Percentiles rank a stretch among this genome's conserved stretches.
These are phyloP conservation scores for Stemphylium beticola DNA, from an alignment of 2,329 filamentous ascomycete species.

Conservation along the genomic window DNA sequence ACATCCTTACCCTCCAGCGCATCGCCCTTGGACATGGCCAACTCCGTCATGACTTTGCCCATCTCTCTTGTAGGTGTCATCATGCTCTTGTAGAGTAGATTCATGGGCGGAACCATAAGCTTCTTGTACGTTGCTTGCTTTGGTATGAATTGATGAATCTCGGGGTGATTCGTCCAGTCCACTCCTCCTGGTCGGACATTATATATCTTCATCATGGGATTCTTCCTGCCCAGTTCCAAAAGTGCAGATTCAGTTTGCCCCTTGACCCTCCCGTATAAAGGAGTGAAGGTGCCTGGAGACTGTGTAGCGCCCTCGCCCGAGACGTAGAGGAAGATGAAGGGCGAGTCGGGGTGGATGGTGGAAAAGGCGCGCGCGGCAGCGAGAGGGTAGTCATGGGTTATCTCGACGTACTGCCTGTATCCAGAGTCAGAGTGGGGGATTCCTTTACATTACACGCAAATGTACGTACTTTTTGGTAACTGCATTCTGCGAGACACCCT, in stretches of 20 bases:
- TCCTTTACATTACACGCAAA: background rate
- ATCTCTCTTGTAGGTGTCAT: conserved; percentile 57
- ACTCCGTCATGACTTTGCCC: conserved; percentile 55
- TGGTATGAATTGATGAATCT: conserved; percentile 48
- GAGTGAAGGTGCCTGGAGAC: conserved; percentile 61
- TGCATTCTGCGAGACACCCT: conserved; percentile 67
- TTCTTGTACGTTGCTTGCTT: conserved; percentile 32
- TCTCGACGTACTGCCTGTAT: conserved; percentile 65
- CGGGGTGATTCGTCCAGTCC: conserved; percentile 55
- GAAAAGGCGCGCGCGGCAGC: conserved; percentile 68
- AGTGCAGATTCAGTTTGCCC: conserved; percentile 69
- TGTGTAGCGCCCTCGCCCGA: conserved; percentile 69
- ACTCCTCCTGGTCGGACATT: conserved; percentile 66
- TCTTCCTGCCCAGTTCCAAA: conserved; percentile 57
- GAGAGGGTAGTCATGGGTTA: conserved; percentile 71
- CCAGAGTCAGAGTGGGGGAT: background rate
- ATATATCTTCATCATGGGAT: conserved; percentile 59
- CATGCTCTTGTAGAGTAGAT: conserved; percentile 39
- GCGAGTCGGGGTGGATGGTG: conserved; percentile 53
- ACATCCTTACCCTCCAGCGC: conserved; percentile 48
- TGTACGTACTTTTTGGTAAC: conserved; percentile 63
- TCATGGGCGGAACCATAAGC: conserved; percentile 25
- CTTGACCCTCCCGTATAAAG: conserved; percentile 68
- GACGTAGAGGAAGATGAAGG: conserved; percentile 74
- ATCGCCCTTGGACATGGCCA: conserved; percentile 57